Evolutionary conservation across 768 basidiomycete genomes (phyloP), one percentile per base, ranked within the genome.

Genomic region (Boletus sp.): DNA sequence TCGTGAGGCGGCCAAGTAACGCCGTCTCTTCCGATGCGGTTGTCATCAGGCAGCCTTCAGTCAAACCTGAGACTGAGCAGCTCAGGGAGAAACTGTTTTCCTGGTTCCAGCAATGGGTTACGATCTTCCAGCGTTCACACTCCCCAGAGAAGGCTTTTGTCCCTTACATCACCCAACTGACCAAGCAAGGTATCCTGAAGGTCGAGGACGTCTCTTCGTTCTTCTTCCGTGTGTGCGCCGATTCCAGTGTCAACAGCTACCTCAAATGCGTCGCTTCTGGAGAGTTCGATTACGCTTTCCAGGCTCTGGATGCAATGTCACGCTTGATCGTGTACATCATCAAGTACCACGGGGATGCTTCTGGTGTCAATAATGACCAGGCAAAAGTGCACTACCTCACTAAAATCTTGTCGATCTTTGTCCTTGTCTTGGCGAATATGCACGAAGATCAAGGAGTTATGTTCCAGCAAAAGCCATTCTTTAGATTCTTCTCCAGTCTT

Each of bases 301-400:
- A 92, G 70, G 90, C 94, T 15, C 78, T 98, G 65, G 97, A 99
- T 72, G 94, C 97, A 1, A 86, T 98, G 79, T 93, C 96, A 37
- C 85, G 94, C 61, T 79, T 99, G 58, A 92, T 99, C 62, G 90
- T 93, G 36, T 94, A 97, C 73, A 95, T 99, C 76, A 94, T 98
- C 83, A 98, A 98, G 78, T 98, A 98, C 71, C 96, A 98, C 64
- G 97, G 95, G 11, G 97, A 99, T 75, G 92, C 94, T 29, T 86
- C 89, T 12, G 94, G 92, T 10, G 80, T 92, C 56, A 92, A 94
- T 73, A 93, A 92, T 65, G 94, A 96, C 64, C 89, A 93, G 64
- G 93, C 94, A 17, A 97, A 97, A 72, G 92, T 95, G 12, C 92
- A 96, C 71, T 98, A 98, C 75, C 78, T 97, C 65, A 94, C 92